Evolutionary conservation across 2,329 filamentous ascomycete genomes (phyloP).

Genomic region (Hypoxylon sp.): DNA sequence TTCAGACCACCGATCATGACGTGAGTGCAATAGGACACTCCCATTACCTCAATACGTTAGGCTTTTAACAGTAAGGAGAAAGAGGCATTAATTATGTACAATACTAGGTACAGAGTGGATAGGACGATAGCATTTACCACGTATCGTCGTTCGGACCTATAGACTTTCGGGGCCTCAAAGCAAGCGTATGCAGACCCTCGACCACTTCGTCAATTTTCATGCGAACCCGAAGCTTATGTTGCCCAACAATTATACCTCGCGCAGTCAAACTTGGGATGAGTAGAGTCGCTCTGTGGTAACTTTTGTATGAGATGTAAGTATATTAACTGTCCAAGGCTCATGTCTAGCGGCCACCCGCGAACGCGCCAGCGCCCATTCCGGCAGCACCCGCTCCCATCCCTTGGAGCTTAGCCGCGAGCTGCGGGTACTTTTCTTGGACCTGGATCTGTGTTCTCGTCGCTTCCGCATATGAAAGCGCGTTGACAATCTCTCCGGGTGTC

Average conservation of each 20-base stretch:
- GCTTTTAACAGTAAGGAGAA: constrained; percentile 29
- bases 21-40: constrained; percentile 7
- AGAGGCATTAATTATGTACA: constrained; percentile 42
- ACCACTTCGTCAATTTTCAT: constrained; percentile 22
- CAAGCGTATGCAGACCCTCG: constrained; percentile 20
- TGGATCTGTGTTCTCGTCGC: constrained; percentile 96
- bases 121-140: constrained; percentile 31
- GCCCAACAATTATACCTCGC: constrained; percentile 22
- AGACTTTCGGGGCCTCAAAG: constrained; percentile 13
- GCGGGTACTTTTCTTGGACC: constrained; percentile 87
- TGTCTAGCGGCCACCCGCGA: constrained; percentile 47
- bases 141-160: constrained; percentile 28
- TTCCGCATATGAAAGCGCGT: constrained; percentile 96
- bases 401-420: constrained; percentile 79
- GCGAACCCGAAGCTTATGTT: constrained; percentile 26
- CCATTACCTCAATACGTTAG: constrained; percentile 14
- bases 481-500: constrained; percentile 95
- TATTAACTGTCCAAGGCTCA: constrained; percentile 8
- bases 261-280: constrained; percentile 26
- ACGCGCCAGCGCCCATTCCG: constrained; percentile 45
- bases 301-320: constrained; percentile 13
- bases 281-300: constrained; percentile 30
- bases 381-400: constrained; percentile 59
- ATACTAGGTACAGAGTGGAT: constrained; percentile 42
- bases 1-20: constrained; percentile 11